Conservation (phyloP, 2,329 filamentous ascomycete genomes). For the Penicillium sp. region DNA sequence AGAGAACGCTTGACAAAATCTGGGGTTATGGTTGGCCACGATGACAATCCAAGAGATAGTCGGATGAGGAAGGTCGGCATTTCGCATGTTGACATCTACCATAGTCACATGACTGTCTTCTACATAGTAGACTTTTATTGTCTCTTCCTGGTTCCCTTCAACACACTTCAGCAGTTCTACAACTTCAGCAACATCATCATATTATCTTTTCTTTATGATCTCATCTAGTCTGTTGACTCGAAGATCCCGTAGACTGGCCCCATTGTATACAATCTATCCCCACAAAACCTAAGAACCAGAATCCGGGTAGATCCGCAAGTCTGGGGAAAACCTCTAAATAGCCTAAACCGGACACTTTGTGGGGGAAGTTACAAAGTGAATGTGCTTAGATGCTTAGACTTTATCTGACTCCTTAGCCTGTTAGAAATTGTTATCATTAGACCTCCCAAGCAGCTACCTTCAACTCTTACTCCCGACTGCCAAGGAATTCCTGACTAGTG, state of each 20-base stretch:
- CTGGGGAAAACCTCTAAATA: slow-evolving; percentile 7
- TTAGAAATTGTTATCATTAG: not conserved
- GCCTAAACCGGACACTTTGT: not conserved
- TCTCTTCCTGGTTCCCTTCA: too few relatives aligned
- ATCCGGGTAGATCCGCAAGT: slow-evolving; percentile 5
- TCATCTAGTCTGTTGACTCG: too few relatives aligned
- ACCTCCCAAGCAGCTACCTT: not conserved
- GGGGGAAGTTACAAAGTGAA: not conserved
- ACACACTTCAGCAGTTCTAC: too few relatives aligned
- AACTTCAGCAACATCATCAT: too few relatives aligned
- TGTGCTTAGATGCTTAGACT: not conserved
- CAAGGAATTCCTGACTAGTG: not conserved
- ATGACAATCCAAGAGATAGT: not conserved
- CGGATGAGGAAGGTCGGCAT: slow-evolving; percentile 1
- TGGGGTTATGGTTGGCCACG: not conserved
- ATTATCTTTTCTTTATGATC: too few relatives aligned
- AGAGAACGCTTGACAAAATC: not conserved
- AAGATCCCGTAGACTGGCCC: too few relatives aligned
- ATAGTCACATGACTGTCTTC: too few relatives aligned
- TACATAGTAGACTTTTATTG: too few relatives aligned
- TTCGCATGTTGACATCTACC: not conserved
- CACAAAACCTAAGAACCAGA: not conserved
- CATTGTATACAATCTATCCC: not conserved
- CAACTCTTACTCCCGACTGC: not conserved
- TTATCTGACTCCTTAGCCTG: not conserved